Base-by-base conservation (phyloP, 2,329 filamentous ascomycete species). In the Aspergillus novofumigatus region DNA sequence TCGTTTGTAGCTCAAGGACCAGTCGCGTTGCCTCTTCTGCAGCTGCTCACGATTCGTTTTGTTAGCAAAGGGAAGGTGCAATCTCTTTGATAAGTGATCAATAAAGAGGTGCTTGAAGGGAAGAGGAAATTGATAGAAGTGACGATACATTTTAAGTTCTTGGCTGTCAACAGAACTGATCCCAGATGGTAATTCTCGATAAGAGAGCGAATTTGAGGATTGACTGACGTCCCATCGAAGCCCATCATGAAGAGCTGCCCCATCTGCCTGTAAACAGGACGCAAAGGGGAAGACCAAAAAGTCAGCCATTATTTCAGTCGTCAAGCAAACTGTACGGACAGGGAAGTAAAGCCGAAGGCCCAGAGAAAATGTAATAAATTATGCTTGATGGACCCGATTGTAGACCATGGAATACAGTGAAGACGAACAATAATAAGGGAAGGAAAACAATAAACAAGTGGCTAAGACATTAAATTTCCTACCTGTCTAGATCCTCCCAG, bases 1-100 rank as follows among this genome's bases (percentile, higher is more conserved):
- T 93, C 51, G 87, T 92, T 75, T 99, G 94, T 48, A 99, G 81
- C 69, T 97, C 92, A 69, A 94, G 89, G 29, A 96, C 91, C 45
- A 97, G 82, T 68, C 83, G 85, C 47, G 93, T 92, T 32, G 93
- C 92, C 69, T 97, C 90, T 72, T 96, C 87, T 59, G 92, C 93
- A 69, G 92, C 93, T 97, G 72, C 66, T 62, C 51, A 60, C 54
- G 58, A 61, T 73, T 77, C 64, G 73, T 62, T 63, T 54, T 52
- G 11, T 53, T 58, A 53, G 55, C 59, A 63, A 20, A 29, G 3
- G n/a, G 28, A 14, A 42, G 32, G 20, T 14, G 9, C 28, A 48
- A 53, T 38, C 14, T 38, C 32, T 38, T 38, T 38, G 32, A 38
- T 45, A 38, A 49, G n/a, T 52, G 54, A 51, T 25, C 23, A 47